A percentile compares a stretch with the other conserved stretches of the same genome.
Conservation (phyloP, 164 flowering plant species). For the Cinnamomum micranthum region DNA sequence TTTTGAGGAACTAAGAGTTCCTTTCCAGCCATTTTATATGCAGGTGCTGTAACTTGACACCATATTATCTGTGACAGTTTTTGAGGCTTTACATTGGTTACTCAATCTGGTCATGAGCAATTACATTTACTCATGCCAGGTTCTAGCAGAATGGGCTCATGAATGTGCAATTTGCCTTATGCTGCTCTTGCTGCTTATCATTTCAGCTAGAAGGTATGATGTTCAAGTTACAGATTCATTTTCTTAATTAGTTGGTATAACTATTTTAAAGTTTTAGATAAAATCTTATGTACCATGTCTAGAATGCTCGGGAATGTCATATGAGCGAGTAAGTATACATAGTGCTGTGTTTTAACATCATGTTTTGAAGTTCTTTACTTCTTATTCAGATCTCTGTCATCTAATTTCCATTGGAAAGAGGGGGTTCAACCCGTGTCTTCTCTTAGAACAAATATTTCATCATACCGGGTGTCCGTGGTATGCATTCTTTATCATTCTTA, state of each 20-base stretch:
- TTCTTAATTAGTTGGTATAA: background rate
- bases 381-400: conserved; percentile 38
- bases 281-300: background rate
- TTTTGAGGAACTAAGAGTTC: conserved; percentile 6
- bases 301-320: conserved; percentile 3
- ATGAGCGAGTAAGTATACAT: background rate
- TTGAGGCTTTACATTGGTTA: background rate
- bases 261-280: background rate
- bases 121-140: conserved; percentile 37
- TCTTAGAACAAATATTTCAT: conserved; percentile 47
- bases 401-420: conserved; percentile 17
- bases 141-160: conserved; percentile 63
- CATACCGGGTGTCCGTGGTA: conserved; percentile 79
- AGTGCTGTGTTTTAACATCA: background rate
- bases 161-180: conserved; percentile 31
- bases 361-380: conserved; percentile 7
- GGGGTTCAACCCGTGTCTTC: conserved; percentile 18
- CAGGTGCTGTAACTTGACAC: background rate
- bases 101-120: background rate
- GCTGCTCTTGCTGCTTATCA: conserved; percentile 29
- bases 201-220: conserved; percentile 46
- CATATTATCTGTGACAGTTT: background rate
- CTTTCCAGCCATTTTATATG: background rate
- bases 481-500: conserved; percentile 3
- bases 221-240: background rate